Conservation (phyloP, 192 early-diverging fungal genomes). For the Coemansia sp. region DNA sequence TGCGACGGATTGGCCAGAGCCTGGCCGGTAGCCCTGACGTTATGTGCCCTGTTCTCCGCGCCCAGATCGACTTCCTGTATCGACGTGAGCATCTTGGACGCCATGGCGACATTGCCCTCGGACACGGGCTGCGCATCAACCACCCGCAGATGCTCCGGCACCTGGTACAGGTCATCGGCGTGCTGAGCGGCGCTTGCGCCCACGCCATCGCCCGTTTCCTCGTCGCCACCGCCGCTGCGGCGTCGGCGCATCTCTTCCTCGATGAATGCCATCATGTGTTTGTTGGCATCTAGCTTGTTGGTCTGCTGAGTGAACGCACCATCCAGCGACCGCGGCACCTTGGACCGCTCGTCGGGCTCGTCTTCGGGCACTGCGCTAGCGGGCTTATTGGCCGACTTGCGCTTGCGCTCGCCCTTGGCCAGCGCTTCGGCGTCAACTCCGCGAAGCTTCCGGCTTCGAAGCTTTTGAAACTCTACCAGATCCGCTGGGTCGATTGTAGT, state of each 20-base stretch:
- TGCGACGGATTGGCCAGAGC: slow-evolving; percentile 10
- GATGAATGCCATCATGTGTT: slow-evolving; percentile 84
- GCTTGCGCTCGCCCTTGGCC: slow-evolving; percentile 22
- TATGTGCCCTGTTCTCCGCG: slow-evolving; percentile 60
- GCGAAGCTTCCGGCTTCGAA: slow-evolving; percentile 10
- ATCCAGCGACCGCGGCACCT: slow-evolving; percentile 37
- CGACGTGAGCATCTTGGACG: slow-evolving; percentile 82
- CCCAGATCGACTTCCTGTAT: slow-evolving; percentile 91
- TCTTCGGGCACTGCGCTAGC: background rate
- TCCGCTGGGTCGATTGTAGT: slow-evolving; percentile 15
- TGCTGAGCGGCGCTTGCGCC: background rate
- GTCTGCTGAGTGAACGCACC: slow-evolving; percentile 70
- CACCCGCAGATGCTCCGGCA: slow-evolving; percentile 62
- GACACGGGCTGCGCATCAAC: slow-evolving; percentile 59
- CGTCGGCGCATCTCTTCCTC: slow-evolving; percentile 61
- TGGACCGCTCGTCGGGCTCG: background rate
- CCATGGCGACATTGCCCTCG: slow-evolving; percentile 84
- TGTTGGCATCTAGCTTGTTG: slow-evolving; percentile 74
- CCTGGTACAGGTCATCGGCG: slow-evolving; percentile 60
- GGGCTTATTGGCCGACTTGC: slow-evolving; percentile 3
- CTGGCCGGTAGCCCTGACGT: slow-evolving; percentile 77
- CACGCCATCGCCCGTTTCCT: background rate
- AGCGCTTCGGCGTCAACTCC: slow-evolving; percentile 17
- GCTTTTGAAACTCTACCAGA: slow-evolving; percentile 25
- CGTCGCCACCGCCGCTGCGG: background rate